Percentiles rank a stretch among this genome's conserved stretches.
Evolutionary conservation across 495 filamentous ascomycete species (phyloP).

Genomic region (Neurospora intermedia): DNA sequence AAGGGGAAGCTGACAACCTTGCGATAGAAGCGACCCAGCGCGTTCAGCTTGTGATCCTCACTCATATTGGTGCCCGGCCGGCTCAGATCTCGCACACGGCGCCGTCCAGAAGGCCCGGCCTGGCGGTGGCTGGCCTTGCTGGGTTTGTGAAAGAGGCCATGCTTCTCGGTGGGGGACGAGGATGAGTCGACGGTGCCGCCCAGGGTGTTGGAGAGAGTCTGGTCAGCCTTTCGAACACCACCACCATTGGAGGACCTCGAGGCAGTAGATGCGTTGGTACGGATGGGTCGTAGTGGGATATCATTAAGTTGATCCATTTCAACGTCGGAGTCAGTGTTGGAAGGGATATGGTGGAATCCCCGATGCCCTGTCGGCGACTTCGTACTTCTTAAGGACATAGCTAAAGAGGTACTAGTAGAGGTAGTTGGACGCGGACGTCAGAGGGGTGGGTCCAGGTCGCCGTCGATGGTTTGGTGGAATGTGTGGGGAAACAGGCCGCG

Average conservation of each 20-base stretch:
- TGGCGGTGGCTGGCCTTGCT: not conserved
- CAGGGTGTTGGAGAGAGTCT: slow-evolving; percentile 23
- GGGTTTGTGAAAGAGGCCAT: slow-evolving; percentile 39
- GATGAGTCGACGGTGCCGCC: slow-evolving; percentile 8
- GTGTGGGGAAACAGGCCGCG: not conserved
- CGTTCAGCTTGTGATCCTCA: slow-evolving; percentile 54
- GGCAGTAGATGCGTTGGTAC: slow-evolving; percentile 37
- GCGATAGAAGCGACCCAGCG: slow-evolving; percentile 79
- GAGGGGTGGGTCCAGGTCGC: not conserved
- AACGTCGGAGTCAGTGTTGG: not conserved
- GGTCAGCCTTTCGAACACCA: slow-evolving; percentile 36
- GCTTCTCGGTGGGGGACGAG: slow-evolving; percentile 17
- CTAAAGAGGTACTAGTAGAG: not conserved
- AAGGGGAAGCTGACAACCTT: slow-evolving; percentile 77
- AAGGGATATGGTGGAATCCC: not conserved
- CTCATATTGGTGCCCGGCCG: slow-evolving; percentile 44
- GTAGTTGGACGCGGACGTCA: not conserved
- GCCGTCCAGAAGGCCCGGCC: slow-evolving; percentile 38
- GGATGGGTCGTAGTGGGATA: slow-evolving; percentile 43
- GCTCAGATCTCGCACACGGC: slow-evolving; percentile 39
- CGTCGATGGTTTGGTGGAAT: not conserved
- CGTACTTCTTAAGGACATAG: slow-evolving; percentile 22
- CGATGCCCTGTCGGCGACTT: slow-evolving; percentile 9
- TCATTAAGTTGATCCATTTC: slow-evolving; percentile 24
- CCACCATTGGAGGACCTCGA: slow-evolving; percentile 26